Base-by-base conservation (phyloP, 345 rosid genomes). In the Kandelia obovata region DNA sequence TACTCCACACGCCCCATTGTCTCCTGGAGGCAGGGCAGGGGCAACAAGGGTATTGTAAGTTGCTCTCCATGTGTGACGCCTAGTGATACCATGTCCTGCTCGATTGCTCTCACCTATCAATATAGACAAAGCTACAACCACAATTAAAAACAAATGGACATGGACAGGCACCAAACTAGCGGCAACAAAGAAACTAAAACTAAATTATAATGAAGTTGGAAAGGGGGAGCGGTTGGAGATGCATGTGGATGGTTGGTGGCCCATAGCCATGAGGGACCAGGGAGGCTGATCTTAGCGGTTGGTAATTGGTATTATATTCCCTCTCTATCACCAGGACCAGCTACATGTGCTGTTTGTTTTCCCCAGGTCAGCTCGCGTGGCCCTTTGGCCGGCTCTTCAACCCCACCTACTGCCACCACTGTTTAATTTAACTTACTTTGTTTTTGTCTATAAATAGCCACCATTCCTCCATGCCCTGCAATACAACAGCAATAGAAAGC, bases 341-440 rank as follows among this genome's bases (percentile, higher is more conserved):
- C 51, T 35, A 73, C 78, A 71, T 70, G 71, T 70, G 73, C 75
- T 7, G 17, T 49, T 67, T 62, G 28, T 58, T 73, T 73, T 27
- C 65, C 62, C 46, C 58, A 31, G 25, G 30, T 19, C 35, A 25
- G 19, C 66, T 75, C 35, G 26, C 58, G 30, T 56, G 30, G 13
- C 30, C 30, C 25, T 25, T 56, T 56, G 59, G 59, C 30, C 59
- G 59, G 59, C 59, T 13, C 5, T 0, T 43, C 49, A 43, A 13
- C 49, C 49, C 17, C 49, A 43, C 49, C 49, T 13, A 13, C 5
- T 43, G 49, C 17, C 49, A 2, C 49, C 49, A 43, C 17, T 43
- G 5, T 43, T 43, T 43, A 43, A 43, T 43, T 43, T 43, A 43
- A 13, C 17, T 43, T 4, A 2, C 17, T 43, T 43, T 43, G 17